Percentiles rank a stretch among this genome's conserved stretches.
These are phyloP conservation scores for Conringia planisiliqua DNA, from an alignment of 345 rosid genomes.

Conservation along the genomic window DNA sequence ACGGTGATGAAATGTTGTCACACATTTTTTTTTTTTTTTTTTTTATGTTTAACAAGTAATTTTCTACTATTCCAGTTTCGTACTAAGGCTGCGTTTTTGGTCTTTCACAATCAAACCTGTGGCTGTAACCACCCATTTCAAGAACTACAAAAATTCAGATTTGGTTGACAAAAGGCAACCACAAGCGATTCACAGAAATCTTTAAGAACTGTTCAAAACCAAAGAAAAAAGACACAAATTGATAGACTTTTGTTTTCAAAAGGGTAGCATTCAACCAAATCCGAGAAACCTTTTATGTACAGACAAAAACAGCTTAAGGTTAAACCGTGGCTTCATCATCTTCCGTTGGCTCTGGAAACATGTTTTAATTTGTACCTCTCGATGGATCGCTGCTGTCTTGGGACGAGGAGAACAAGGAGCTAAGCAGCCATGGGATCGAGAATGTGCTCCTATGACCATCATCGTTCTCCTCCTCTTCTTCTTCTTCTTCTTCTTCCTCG, in stretches of 20 bases:
- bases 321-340: not conserved
- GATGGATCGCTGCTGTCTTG: conserved; percentile 13
- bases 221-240: not conserved
- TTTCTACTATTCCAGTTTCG: too few species aligned
- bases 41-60: too few species aligned
- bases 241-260: not conserved
- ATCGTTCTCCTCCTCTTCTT: not conserved
- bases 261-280: not conserved
- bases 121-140: not conserved
- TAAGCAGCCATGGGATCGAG: conserved; percentile 26
- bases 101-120: too few species aligned
- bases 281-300: conserved; percentile 2
- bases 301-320: not conserved
- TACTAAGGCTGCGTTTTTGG: too few species aligned
- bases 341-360: not conserved
- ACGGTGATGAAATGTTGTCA: too few species aligned
- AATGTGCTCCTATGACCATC: not conserved
- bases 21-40: too few species aligned
- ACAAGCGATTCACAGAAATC: too few species aligned
- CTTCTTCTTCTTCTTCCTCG: not conserved
- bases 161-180: not conserved
- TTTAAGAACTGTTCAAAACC: too few species aligned
- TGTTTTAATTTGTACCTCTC: not conserved
- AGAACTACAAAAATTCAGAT: not conserved
- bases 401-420: conserved; percentile 26